Evolutionary conservation across 2,329 filamentous ascomycete species (phyloP), one percentile per base, ranked within the genome.

Genomic region (Didymellaceae sp.): DNA sequence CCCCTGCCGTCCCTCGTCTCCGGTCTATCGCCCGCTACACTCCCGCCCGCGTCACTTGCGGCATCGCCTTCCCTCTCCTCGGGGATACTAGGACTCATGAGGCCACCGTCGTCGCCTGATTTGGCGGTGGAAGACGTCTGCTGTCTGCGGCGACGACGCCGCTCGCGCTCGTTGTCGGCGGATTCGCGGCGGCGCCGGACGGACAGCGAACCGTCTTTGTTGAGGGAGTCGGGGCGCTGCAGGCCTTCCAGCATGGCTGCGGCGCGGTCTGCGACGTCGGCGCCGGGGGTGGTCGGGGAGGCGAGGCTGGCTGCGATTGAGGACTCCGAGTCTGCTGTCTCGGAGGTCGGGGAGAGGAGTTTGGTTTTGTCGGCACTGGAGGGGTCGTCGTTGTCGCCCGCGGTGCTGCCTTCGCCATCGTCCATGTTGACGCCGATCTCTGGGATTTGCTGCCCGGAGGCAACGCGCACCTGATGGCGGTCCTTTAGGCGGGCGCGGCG

Each of bases 401-500:
- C 50, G 4, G 41, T n/a, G n/a, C n/a, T n/a, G n/a, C n/a, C 52
- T 10, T 75, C 69, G 45, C 83, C 83, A 21, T 78, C 74, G 3
- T 56, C 65, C 25, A 66, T 33, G 47, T 86, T 84, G 42, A 84
- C 87, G 62, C 82, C 78, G 44, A 81, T 59, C 40, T 96, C 91
- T 2, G 89, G 90, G n/a, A 95, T 88, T 66, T 93, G 84, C 66
- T 96, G 91, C 7, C 92, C 93, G 14, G 88, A 93, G 13, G 93
- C 91, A 43, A 97, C 84, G 54, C 93, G 89, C 24, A 94, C 89
- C 75, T 96, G 90, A 68, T 97, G 91, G 21, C 87, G 83, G 68
- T 96, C 92, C 82, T 96, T 95, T 62, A 97, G 82, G 45, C 93
- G 83, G 30, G 92, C 91, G 59, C 93, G 85, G 51, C 93, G 85